Evolutionary conservation across 257 asterid genomes (phyloP).

Genomic region (Nicotiana sylvestris): DNA sequence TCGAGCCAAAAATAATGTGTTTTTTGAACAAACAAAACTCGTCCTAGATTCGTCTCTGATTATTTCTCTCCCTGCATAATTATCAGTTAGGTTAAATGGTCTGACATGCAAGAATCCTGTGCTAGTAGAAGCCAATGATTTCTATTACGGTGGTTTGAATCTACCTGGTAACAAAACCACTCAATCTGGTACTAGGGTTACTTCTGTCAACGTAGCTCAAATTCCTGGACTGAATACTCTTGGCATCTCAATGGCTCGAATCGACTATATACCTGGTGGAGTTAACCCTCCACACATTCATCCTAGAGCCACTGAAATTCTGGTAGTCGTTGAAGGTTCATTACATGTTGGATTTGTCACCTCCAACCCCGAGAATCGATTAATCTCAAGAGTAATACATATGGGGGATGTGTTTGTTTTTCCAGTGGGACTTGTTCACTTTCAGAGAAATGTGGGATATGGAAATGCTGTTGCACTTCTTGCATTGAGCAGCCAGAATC

Average conservation of each 20-base stretch:
- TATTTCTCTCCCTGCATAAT: neutral
- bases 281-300: neutral
- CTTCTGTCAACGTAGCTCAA: neutral
- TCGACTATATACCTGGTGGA: conserved; percentile 7
- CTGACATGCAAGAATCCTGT: conserved; percentile 17
- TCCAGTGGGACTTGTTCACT: neutral
- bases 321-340: neutral
- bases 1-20: neutral
- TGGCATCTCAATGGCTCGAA: conserved; percentile 21
- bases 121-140: conserved; percentile 16
- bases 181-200: conserved; percentile 5
- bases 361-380: neutral
- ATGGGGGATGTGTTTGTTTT: neutral
- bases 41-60: neutral
- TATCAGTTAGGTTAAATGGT: conserved; percentile 18
- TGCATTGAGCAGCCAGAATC: neutral
- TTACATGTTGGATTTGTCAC: neutral
- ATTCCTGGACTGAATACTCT: conserved; percentile 24
- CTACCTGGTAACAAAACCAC: conserved; percentile 27
- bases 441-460: neutral
- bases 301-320: neutral
- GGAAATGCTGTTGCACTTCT: neutral
- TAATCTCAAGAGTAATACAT: neutral
- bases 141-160: conserved; percentile 31
- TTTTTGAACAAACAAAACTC: neutral